Percentiles rank a stretch among this genome's conserved stretches.
Conservation (phyloP, 257 asterid species). For the Catharanthus roseus region DNA sequence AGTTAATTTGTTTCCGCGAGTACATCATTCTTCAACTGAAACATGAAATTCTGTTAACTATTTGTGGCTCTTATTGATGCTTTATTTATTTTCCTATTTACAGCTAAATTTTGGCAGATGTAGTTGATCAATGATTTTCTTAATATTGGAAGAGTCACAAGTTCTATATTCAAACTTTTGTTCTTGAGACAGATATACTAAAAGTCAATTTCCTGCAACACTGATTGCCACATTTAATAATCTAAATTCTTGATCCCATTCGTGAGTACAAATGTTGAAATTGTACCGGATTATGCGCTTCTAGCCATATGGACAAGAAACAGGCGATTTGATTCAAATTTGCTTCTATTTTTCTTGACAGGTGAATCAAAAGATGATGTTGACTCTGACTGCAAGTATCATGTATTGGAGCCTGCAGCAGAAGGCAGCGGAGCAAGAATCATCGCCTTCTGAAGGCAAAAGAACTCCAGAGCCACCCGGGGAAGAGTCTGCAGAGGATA, state of each 20-base stretch:
- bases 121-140: not conserved
- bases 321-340: not conserved
- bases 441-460: not conserved
- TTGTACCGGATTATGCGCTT: too few relatives aligned
- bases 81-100: not conserved
- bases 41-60: not conserved
- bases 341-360: slow-evolving; percentile 17
- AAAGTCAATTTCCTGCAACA: not conserved
- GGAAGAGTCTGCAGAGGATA: not conserved
- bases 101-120: not conserved
- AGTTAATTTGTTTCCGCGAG: not conserved
- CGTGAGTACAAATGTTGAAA: not conserved
- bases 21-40: not conserved
- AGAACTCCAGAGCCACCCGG: not conserved
- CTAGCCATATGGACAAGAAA: not conserved
- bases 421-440: slow-evolving; percentile 28
- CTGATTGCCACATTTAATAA: not conserved
- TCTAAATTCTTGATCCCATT: not conserved
- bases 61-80: not conserved
- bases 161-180: not conserved
- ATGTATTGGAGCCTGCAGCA: slow-evolving; percentile 84
- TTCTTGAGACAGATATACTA: not conserved
- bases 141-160: not conserved
- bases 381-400: slow-evolving; percentile 73
- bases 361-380: slow-evolving; percentile 88